phyloP scores from a whole-genome alignment of 2,329 filamentous ascomycete species.

The Orbilia ellipsospora region DNA sequence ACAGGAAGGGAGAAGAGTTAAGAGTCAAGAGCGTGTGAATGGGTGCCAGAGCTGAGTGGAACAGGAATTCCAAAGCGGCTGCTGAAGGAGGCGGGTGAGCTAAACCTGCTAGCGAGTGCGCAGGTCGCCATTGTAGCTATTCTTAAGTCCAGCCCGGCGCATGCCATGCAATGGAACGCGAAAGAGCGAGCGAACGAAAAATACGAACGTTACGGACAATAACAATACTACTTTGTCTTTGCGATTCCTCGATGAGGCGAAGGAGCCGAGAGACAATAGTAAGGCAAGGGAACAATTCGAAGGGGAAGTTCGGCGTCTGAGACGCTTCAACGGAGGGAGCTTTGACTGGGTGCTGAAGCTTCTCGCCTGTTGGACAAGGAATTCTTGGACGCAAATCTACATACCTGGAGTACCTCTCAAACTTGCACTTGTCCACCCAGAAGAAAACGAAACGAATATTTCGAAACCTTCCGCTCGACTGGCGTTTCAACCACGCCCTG shows the following conservation, averaged over 20 bases:
- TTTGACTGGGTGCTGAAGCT: too few species aligned
- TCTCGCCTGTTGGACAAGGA: too few species aligned
- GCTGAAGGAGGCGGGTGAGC: too few species aligned
- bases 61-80: too few species aligned
- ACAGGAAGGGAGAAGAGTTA: background rate
- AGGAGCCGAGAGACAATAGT: background rate
- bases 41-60: background rate
- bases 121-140: constrained; percentile 1
- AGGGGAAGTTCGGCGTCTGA: constrained; percentile 26
- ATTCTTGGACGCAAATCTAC: background rate
- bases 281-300: constrained; percentile 7
- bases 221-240: background rate
- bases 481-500: constrained; percentile 25
- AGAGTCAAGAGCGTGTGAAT: background rate
- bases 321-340: constrained; percentile 3
- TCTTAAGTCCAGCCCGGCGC: background rate
- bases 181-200: background rate
- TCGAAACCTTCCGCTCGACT: background rate
- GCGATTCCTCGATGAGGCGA: background rate
- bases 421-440: constrained; percentile 12
- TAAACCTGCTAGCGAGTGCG: background rate
- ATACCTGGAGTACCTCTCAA: constrained; percentile 14
- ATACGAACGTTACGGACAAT: background rate
- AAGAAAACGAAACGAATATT: constrained; percentile 28
- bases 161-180: background rate